Evolutionary conservation across 2,329 filamentous ascomycete genomes (phyloP).

Genomic region (Cryphonectria carpinicola): DNA sequence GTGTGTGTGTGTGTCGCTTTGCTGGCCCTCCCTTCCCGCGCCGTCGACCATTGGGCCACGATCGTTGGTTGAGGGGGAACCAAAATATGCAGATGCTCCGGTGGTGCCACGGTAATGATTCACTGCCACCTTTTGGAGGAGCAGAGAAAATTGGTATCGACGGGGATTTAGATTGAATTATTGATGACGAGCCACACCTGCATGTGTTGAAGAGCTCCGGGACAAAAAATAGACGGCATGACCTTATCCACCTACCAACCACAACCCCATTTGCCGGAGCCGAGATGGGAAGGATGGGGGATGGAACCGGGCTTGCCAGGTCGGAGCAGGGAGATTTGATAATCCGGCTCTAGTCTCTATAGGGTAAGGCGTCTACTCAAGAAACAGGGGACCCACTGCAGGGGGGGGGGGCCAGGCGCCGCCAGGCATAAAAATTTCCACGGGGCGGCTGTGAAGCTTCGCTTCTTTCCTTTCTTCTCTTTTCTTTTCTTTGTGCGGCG

Average conservation of each 20-base stretch:
- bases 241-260: background rate
- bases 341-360: slow-evolving; percentile 8
- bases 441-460: slow-evolving; percentile 25
- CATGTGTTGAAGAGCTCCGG: background rate
- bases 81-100: slow-evolving; percentile 9
- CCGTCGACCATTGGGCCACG: background rate
- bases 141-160: slow-evolving; percentile 23
- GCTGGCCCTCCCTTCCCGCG: slow-evolving; percentile 1
- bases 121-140: background rate
- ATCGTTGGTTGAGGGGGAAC: background rate
- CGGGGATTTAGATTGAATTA: slow-evolving; percentile 30
- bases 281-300: background rate
- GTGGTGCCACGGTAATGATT: slow-evolving; percentile 9
- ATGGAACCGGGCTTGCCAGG: background rate
- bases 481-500: slow-evolving; percentile 77
- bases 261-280: background rate
- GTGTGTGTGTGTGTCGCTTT: background rate
- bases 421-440: slow-evolving; percentile 31
- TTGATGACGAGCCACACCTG: slow-evolving; percentile 23
- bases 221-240: background rate
- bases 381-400: background rate
- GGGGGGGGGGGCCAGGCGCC: background rate
- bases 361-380: slow-evolving; percentile 1
- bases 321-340: slow-evolving; percentile 22
- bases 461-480: slow-evolving; percentile 45